A percentile compares a stretch with the other conserved stretches of the same genome.
phyloP scores from a whole-genome alignment of 2,329 filamentous ascomycete genomes.

The Fusarium buxicola region DNA sequence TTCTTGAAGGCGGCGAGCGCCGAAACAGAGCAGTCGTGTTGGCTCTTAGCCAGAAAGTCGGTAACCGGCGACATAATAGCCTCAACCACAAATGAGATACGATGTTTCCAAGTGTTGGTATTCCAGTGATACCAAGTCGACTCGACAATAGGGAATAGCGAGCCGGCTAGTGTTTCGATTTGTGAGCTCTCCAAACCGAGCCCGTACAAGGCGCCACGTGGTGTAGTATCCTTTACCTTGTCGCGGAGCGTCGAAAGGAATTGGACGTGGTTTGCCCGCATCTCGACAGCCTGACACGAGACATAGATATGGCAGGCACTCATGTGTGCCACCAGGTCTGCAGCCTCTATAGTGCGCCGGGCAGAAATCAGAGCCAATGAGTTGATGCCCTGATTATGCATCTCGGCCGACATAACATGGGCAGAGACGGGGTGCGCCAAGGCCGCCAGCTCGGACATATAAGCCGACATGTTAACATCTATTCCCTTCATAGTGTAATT shows the following conservation, averaged over 20 bases:
- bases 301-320: background rate
- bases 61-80: too few relatives aligned
- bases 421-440: background rate
- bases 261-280: background rate
- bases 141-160: too few relatives aligned
- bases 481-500: background rate
- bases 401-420: background rate
- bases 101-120: too few relatives aligned
- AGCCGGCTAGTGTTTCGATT: too few relatives aligned
- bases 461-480: background rate
- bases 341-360: background rate
- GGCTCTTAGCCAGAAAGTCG: too few relatives aligned
- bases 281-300: background rate
- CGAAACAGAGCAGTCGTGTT: too few relatives aligned
- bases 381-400: background rate
- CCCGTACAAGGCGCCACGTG: too few relatives aligned
- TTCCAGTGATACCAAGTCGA: too few relatives aligned
- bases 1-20: too few relatives aligned
- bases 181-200: too few relatives aligned
- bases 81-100: too few relatives aligned
- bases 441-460: background rate
- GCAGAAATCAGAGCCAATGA: background rate
- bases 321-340: background rate
- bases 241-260: background rate
- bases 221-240: background rate